Conservation (phyloP, 78 protist species). For the Cyanophora paradoxa region DNA sequence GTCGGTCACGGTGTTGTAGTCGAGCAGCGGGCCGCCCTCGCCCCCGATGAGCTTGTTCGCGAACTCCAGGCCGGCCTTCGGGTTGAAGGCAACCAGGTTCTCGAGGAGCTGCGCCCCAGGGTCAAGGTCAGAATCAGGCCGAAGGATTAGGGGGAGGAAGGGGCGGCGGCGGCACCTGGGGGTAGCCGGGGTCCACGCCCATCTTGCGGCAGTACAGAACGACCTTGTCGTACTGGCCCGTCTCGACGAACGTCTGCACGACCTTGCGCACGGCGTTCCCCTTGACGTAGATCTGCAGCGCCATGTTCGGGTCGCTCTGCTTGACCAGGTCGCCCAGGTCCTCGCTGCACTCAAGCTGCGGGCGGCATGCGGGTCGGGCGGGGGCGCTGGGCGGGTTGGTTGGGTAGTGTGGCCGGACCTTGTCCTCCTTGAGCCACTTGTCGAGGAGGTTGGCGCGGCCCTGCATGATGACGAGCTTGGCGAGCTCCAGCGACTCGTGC, state of each 20-base stretch:
- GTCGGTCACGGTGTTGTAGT: slow-evolving; percentile 75
- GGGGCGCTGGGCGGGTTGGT: too few species aligned
- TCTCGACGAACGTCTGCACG: slow-evolving; percentile 77
- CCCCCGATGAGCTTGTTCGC: slow-evolving; percentile 70
- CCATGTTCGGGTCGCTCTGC: slow-evolving; percentile 55
- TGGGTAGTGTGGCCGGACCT: too few species aligned
- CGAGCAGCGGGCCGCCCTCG: slow-evolving; percentile 64
- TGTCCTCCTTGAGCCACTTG: slow-evolving; percentile 91
- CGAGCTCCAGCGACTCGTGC: slow-evolving; percentile 91
- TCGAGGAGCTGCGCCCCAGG: slow-evolving; percentile 29
- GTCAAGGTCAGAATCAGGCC: not conserved
- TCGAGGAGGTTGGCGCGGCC: slow-evolving; percentile 70
- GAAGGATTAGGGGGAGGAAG: not conserved
- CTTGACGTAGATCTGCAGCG: slow-evolving; percentile 84
- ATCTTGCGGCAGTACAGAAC: slow-evolving; percentile 80
- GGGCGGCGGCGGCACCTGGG: not conserved
- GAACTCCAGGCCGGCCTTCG: slow-evolving; percentile 74
- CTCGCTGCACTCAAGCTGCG: slow-evolving; percentile 92
- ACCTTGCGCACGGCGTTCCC: slow-evolving; percentile 76
- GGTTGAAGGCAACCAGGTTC: slow-evolving; percentile 64
- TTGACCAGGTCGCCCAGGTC: slow-evolving; percentile 92
- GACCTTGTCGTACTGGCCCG: slow-evolving; percentile 83
- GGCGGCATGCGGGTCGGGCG: too few species aligned
- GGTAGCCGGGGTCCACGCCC: slow-evolving; percentile 51
- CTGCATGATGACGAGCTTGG: slow-evolving; percentile 84